Evolutionary conservation across 2,329 filamentous ascomycete genomes (phyloP).

Genomic region (Microsporum ferrugineum): DNA sequence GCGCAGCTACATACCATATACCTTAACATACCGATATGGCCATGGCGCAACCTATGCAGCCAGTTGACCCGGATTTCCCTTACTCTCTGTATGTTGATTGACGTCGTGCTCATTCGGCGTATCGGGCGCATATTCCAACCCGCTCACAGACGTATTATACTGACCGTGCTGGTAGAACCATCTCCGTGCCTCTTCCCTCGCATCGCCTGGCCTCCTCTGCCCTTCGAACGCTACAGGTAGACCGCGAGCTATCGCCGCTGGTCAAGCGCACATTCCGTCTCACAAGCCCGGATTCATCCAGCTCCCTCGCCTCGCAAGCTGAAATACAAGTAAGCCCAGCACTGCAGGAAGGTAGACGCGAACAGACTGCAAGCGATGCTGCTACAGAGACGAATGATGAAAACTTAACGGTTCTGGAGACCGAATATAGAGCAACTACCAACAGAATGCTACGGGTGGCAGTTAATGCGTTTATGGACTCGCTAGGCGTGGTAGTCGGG

Average conservation of each 20-base stretch:
- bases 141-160: background rate
- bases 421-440: slow-evolving; percentile 75
- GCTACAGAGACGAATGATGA: slow-evolving; percentile 17
- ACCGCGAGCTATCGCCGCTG: slow-evolving; percentile 76
- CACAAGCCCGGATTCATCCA: slow-evolving; percentile 14
- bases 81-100: slow-evolving; percentile 48
- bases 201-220: slow-evolving; percentile 66
- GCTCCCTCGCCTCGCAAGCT: slow-evolving; percentile 13
- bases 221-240: slow-evolving; percentile 64
- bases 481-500: slow-evolving; percentile 67
- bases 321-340: slow-evolving; percentile 7
- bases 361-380: slow-evolving; percentile 14
- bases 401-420: slow-evolving; percentile 49
- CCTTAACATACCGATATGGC: background rate
- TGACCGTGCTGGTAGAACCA: slow-evolving; percentile 29
- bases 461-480: slow-evolving; percentile 94
- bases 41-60: background rate
- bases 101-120: background rate
- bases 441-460: slow-evolving; percentile 94
- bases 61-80: slow-evolving; percentile 43
- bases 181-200: slow-evolving; percentile 72
- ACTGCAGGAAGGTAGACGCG: background rate
- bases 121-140: background rate
- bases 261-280: slow-evolving; percentile 62
- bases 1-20: background rate